A percentile compares a stretch with the other conserved stretches of the same genome.
Evolutionary conservation across 345 rosid species (phyloP).

Genomic region (Sonneratia alba): DNA sequence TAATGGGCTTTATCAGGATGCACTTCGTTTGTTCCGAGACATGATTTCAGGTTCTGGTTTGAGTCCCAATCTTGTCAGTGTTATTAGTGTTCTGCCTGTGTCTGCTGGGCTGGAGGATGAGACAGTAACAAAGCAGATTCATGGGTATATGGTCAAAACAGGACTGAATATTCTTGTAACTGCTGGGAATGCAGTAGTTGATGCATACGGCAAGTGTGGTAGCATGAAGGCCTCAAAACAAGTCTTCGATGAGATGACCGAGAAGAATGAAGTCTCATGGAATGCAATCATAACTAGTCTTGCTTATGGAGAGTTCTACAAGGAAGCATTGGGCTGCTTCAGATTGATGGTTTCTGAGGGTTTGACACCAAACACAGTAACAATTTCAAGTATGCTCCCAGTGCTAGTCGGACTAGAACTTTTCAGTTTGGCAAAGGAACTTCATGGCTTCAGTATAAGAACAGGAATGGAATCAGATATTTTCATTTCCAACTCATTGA

Average conservation of each 20-base stretch:
- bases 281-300: slow-evolving; percentile 26
- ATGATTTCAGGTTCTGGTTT: slow-evolving; percentile 22
- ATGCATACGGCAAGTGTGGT: slow-evolving; percentile 43
- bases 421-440: slow-evolving; percentile 27
- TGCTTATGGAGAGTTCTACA: slow-evolving; percentile 17
- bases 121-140: slow-evolving; percentile 26
- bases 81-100: slow-evolving; percentile 32
- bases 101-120: slow-evolving; percentile 27
- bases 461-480: slow-evolving; percentile 27
- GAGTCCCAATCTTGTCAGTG: slow-evolving; percentile 29
- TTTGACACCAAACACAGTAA: slow-evolving; percentile 28
- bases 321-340: slow-evolving; percentile 28
- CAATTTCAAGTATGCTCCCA: slow-evolving; percentile 33
- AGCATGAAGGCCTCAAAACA: slow-evolving; percentile 17
- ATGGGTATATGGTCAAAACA: slow-evolving; percentile 25
- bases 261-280: slow-evolving; percentile 40
- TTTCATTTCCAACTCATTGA: slow-evolving; percentile 39
- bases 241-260: slow-evolving; percentile 30
- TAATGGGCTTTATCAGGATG: slow-evolving; percentile 22
- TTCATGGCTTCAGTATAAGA: slow-evolving; percentile 37
- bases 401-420: slow-evolving; percentile 29
- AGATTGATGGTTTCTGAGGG: slow-evolving; percentile 27
- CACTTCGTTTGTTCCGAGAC: slow-evolving; percentile 21
- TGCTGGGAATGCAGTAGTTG: slow-evolving; percentile 39
- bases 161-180: slow-evolving; percentile 30